Evolutionary conservation across 371 early-diverging fungal species (phyloP).

Genomic region (Sporodiniella umbellata): DNA sequence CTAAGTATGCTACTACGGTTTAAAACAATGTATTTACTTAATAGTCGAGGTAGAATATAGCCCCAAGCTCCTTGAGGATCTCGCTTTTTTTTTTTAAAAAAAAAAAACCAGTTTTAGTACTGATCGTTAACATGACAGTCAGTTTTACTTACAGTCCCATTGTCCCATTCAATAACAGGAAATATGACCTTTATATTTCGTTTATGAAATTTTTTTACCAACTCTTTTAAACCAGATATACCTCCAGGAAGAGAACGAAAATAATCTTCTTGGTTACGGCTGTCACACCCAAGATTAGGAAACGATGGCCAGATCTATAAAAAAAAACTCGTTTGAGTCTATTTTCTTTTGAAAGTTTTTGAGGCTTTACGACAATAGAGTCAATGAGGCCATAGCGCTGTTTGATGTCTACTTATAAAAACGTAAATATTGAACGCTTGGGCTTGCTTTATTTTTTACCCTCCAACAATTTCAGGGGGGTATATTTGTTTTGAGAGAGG

Average conservation of each 20-base stretch:
- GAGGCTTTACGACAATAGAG: slow-evolving; percentile 22
- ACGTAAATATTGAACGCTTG: neutral
- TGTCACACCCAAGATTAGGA: slow-evolving; percentile 27
- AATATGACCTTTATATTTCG: slow-evolving; percentile 21
- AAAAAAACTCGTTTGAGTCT: too few species aligned
- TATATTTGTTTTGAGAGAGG: slow-evolving; percentile 19
- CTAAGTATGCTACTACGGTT: neutral
- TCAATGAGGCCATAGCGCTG: slow-evolving; percentile 22
- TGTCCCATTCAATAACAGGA: slow-evolving; percentile 19
- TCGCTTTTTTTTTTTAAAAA: too few species aligned
- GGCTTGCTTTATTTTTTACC: slow-evolving; percentile 1
- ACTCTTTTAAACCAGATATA: slow-evolving; percentile 16
- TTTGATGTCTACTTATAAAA: slow-evolving; percentile 18
- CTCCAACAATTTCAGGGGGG: slow-evolving; percentile 17
- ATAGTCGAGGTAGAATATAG: slow-evolving; percentile 12
- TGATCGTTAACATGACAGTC: too few species aligned
- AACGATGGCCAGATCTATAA: slow-evolving; percentile 23
- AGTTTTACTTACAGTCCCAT: slow-evolving; percentile 32
- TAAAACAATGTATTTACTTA: neutral
- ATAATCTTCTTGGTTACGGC: slow-evolving; percentile 28
- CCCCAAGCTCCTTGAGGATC: slow-evolving; percentile 28
- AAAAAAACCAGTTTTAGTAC: neutral
- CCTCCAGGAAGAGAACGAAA: slow-evolving; percentile 29
- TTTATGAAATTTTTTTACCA: slow-evolving; percentile 20
- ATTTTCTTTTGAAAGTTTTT: neutral